Conservation (phyloP, 208 protist genomes). For the Willaertia magna region DNA sequence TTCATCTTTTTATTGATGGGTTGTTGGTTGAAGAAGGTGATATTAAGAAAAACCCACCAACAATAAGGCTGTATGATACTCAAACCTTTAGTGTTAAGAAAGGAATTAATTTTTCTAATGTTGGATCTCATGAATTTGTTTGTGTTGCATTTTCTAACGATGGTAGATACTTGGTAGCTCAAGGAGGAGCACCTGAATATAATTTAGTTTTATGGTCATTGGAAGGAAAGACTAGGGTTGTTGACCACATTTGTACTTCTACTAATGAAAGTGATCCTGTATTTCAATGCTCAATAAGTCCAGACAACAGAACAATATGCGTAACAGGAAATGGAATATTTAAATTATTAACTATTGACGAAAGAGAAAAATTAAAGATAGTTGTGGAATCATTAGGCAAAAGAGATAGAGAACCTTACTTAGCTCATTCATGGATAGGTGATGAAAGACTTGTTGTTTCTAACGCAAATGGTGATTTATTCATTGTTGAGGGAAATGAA, state of each 20-base stretch:
- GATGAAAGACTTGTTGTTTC: slow-evolving; percentile 74
- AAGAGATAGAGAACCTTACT: slow-evolving; percentile 60
- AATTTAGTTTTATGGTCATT: slow-evolving; percentile 71
- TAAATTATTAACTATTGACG: slow-evolving; percentile 62
- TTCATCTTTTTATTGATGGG: too few species aligned
- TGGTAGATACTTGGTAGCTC: slow-evolving; percentile 65
- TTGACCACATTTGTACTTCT: slow-evolving; percentile 34
- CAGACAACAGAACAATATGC: slow-evolving; percentile 67
- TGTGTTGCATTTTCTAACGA: slow-evolving; percentile 61
- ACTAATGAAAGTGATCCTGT: slow-evolving; percentile 46
- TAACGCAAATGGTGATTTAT: slow-evolving; percentile 75
- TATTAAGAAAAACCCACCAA: neutral
- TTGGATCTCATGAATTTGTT: slow-evolving; percentile 58
- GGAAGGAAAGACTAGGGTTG: slow-evolving; percentile 61
- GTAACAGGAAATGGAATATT: slow-evolving; percentile 72
- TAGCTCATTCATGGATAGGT: slow-evolving; percentile 76
- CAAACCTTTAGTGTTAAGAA: slow-evolving; percentile 64
- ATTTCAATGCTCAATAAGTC: slow-evolving; percentile 72
- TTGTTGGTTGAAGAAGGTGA: too few species aligned
- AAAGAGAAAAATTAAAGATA: slow-evolving; percentile 50
- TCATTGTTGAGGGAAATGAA: slow-evolving; percentile 75
- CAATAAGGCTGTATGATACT: slow-evolving; percentile 68
- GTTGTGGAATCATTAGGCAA: slow-evolving; percentile 41
- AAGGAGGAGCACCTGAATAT: slow-evolving; percentile 57
- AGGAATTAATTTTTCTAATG: slow-evolving; percentile 49